Evolutionary conservation across 495 filamentous ascomycete genomes (phyloP), one percentile per base, ranked within the genome.

Genomic region (Penicillium diatomitis): DNA sequence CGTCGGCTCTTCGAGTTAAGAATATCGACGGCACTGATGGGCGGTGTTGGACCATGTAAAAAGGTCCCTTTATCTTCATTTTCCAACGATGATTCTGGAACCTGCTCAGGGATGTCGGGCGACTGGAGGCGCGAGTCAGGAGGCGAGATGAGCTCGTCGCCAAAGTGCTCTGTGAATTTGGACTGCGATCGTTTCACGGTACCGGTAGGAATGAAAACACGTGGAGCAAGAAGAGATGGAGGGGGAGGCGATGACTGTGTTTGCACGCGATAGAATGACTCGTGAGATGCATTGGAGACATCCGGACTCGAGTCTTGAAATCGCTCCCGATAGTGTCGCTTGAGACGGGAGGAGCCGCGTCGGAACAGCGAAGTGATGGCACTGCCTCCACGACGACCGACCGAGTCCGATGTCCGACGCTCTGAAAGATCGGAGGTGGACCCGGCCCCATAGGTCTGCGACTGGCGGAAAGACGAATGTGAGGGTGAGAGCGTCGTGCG

Each of bases 121-220:
- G 87, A 90, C 51, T 90, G 87, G 32, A 91, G 60, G 37, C 86
- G 75, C 2, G 90, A 94, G 45, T 86, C 85, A 4, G 88, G 83
- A 6, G 87, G 87, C 11, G 88, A 91, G 11, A 90, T 61, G 2
- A 88, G 86, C 31, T 88, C 73, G 55, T 95, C 90, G 11, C 87
- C 88, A 10, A 96, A 78, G 62, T 95, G 89, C 64, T 96, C 90
- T n/a, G 83, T 80, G 72, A 96, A 96, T 41, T 88, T 90, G 38
- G 88, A 95, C 67, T 86, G 86, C 3, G 88, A 87, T 31, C 88
- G 83, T 51, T 82, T 80, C 6, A 89, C 80, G 1, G 74, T 75
- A 8, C 74, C 77, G 6, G 78, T 75, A 34, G 69, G 70, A 38
- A 65, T 65, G 50, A 68, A 69, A 35, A 58, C 63, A 50, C 73